Base-by-base conservation (phyloP, 1,284 basidiomycete genomes). In the Naganishia sp. region DNA sequence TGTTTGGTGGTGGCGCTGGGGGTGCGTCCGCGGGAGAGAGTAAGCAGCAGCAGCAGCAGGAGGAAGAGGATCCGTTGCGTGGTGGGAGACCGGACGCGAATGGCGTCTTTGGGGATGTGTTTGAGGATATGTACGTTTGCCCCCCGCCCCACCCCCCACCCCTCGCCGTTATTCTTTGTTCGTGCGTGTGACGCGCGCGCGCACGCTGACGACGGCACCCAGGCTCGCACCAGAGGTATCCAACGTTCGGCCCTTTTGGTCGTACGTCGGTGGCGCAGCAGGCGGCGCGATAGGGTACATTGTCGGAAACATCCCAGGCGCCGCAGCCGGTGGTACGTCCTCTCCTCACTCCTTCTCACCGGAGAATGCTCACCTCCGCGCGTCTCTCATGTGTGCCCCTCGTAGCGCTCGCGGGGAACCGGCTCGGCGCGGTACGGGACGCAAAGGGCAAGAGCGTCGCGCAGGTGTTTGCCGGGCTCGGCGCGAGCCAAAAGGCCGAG, bases 361-460 rank as follows among this genome's bases (percentile, higher is more conserved):
- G 9, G 43, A 25, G 43, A 46, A 41, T 58, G 25, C n/a, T 9
- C 62, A 54, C 63, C 21, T 69, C 70, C 6, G 23, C 21, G 28
- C 28, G 1, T 45, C 65, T 47, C 25, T 18, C 23, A 47, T 32
- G 39, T n/a, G 43, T 18, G 21, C 53, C 51, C 18, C 47, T 13
- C 52, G 39, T 87, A 69, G 90, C 87, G 1, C 86, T 89, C 71
- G 90, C 90, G 0, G 93, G 93, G 0, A 93, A 92, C 73, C 83
- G 89, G 18, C 80, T 95, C 43, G 93, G 93, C 53, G 90, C 91
- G 1, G 83, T 96, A 62, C 83, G 93, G 62, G 93, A 96, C 73
- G 56, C 93, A 2, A 95, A 95, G 81, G 93, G 83, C n/a, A 92
- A 91, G 83, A 88, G 88, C 69, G 92, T 96, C 25, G 91, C 90